Base-by-base conservation (phyloP, 2,329 filamentous ascomycete genomes). In the Trichoderma afroharzianum region DNA sequence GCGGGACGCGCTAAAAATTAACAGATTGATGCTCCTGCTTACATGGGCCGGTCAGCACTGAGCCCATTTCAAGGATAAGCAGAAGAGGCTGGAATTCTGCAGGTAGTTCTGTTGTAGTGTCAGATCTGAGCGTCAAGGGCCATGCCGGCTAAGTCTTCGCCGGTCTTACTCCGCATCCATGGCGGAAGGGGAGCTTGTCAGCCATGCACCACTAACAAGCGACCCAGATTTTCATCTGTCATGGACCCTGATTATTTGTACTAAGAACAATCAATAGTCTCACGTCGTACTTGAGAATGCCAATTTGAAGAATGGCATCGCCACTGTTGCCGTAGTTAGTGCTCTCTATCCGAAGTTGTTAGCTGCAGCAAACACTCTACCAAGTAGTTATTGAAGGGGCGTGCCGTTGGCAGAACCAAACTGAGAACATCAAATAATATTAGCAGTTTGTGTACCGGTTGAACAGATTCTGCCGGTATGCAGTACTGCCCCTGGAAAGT, bases 91-190 rank as follows among this genome's bases (percentile, higher is more conserved):
- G 62, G 43, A 33, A 28, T 24, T 64, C 12, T n/a, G 62, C 18
- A 24, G 21, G n/a, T 28, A 47, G 50, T 68, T 43, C 7, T 26
- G 18, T 21, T 55, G 64, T 43, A 61, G 36, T 55, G 62, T 62
- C 67, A 69, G 67, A 69, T 69, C 57, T 69, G 28, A 33, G 67
- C 39, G 33, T 39, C 57, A 53, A 53, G 28, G 55, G 8, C 47
- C 21, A 63, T 57, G 63, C 47, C 63, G 32, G 63, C 30, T 57
- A 39, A 57, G 63, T 28, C 58, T 36, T 62, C 64, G 36, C 64
- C 55, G 55, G 64, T 50, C 64, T 61, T 68, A 50, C 55, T 68
- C 11, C 57, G 21, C 21, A 62, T 43, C 57, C 57, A 68, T 68
- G 57, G 21, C 11, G 36, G n/a, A 61, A 11, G 26, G 47, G 21